phyloP scores from a whole-genome alignment of 305 asterid species.

The Solanum hybrid region DNA sequence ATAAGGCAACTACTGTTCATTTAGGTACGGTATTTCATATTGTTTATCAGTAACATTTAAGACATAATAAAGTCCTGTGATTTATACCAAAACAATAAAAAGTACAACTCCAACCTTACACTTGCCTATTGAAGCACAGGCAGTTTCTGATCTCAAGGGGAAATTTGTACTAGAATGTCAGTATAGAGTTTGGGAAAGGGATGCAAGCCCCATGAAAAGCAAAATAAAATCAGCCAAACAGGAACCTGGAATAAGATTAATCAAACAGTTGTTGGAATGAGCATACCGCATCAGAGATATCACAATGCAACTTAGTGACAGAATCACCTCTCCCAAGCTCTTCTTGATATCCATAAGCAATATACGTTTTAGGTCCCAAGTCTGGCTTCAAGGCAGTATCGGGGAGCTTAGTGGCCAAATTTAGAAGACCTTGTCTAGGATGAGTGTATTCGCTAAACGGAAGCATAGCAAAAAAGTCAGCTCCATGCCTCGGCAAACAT shows the following conservation, averaged over 20 bases:
- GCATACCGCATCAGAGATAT: slow-evolving; percentile 75
- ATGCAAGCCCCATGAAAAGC: background rate
- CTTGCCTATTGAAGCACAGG: background rate
- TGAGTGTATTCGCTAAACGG: slow-evolving; percentile 69
- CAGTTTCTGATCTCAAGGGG: background rate
- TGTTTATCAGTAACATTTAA: background rate
- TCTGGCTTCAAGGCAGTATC: slow-evolving; percentile 64
- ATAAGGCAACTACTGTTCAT: background rate
- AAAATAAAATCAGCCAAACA: slow-evolving; percentile 1
- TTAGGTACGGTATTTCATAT: background rate
- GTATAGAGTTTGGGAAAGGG: background rate
- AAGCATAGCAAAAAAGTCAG: slow-evolving; percentile 69
- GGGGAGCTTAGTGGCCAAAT: slow-evolving; percentile 76
- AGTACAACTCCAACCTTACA: background rate
- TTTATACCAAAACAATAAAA: background rate
- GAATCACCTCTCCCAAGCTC: slow-evolving; percentile 81
- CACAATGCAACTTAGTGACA: slow-evolving; percentile 71
- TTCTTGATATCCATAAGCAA: slow-evolving; percentile 61
- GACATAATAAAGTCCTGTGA: background rate
- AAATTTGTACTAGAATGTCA: background rate
- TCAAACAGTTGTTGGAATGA: slow-evolving; percentile 6
- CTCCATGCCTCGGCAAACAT: slow-evolving; percentile 69
- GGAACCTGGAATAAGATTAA: slow-evolving; percentile 3
- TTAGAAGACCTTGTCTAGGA: slow-evolving; percentile 49
- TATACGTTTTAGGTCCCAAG: slow-evolving; percentile 79